Conservation (phyloP, 83 land plant species). For the Picea abies region DNA sequence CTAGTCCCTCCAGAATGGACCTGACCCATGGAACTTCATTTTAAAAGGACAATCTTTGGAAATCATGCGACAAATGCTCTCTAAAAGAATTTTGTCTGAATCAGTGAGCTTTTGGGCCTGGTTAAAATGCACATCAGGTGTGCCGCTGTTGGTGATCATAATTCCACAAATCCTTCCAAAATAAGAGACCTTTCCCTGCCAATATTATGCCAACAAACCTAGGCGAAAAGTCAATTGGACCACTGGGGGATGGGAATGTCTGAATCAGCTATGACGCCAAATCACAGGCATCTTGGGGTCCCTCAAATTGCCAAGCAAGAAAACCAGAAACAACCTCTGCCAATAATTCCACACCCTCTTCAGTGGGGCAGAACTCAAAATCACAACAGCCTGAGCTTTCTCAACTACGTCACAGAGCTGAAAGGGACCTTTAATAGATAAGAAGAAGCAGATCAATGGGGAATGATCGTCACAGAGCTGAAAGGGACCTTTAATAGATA, state of each 20-base stretch:
- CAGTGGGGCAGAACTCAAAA: neutral
- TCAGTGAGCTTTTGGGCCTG: neutral
- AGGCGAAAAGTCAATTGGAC: neutral
- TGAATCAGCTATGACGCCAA: neutral
- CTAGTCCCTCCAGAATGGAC: neutral
- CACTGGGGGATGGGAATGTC: neutral
- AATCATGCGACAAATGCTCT: neutral
- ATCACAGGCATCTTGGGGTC: neutral
- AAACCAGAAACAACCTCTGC: neutral
- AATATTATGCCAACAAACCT: neutral
- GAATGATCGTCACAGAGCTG: neutral
- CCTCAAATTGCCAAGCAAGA: neutral
- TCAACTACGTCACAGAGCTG: neutral
- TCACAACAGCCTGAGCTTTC: neutral
- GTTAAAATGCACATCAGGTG: neutral
- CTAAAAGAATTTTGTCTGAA: neutral
- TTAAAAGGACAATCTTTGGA: neutral
- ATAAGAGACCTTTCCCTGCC: neutral
- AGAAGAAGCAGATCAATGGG: no score
- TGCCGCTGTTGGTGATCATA: neutral
- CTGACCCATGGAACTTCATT: neutral
- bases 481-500: neutral
- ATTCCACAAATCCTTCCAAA: neutral
- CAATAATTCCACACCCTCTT: neutral
- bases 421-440: neutral